Percentiles rank a stretch among this genome's conserved stretches.
These are phyloP conservation scores for Arxiozyma heterogenica DNA, from an alignment of 1,139 yeast genomes.

Conservation along the genomic window DNA sequence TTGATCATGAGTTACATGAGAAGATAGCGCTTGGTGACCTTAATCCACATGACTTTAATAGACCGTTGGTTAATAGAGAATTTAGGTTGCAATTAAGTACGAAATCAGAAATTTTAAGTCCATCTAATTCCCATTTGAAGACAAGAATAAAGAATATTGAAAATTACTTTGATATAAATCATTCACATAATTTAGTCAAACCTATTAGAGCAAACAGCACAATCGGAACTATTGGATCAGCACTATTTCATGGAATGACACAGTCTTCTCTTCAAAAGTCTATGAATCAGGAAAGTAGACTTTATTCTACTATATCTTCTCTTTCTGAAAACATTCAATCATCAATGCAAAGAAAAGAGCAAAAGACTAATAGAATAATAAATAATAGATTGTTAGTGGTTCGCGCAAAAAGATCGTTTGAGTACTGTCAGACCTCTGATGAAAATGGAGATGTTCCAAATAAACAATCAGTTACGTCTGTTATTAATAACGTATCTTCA, in stretches of 20 bases:
- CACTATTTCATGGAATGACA: neutral
- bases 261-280: neutral
- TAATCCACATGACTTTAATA: slow-evolving; percentile 53
- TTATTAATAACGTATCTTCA: neutral
- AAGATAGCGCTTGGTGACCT: slow-evolving; percentile 56
- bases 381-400: neutral
- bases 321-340: neutral
- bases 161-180: slow-evolving; percentile 6
- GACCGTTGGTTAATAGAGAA: slow-evolving; percentile 34
- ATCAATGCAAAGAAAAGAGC: neutral
- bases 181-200: neutral
- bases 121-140: neutral
- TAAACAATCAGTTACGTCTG: neutral
- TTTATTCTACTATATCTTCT: neutral
- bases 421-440: neutral
- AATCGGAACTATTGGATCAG: neutral
- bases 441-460: neutral
- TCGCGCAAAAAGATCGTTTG: neutral
- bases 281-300: neutral
- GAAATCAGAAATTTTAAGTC: slow-evolving; percentile 15
- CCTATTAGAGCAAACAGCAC: neutral
- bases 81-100: slow-evolving; percentile 21
- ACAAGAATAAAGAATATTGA: slow-evolving; percentile 6
- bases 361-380: neutral
- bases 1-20: slow-evolving; percentile 39